These are phyloP conservation scores for Leptomonas seymouri DNA, from an alignment of 208 protist genomes.

Conservation along the genomic window DNA sequence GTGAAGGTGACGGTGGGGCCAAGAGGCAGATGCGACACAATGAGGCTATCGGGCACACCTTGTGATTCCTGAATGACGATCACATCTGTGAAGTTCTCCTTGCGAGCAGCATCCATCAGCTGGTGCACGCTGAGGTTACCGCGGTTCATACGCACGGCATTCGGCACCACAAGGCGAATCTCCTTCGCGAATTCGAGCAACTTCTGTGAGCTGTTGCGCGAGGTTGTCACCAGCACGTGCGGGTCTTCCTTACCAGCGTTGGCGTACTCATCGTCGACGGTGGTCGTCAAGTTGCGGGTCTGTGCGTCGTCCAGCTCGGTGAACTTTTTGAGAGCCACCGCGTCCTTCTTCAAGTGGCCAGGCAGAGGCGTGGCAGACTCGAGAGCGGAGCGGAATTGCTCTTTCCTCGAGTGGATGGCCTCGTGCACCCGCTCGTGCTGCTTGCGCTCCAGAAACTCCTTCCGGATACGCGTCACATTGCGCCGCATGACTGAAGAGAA, in stretches of 20 bases:
- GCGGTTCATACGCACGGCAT: conserved; percentile 98
- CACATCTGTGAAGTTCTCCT: conserved; percentile 97
- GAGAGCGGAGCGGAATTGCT: conserved; percentile 85
- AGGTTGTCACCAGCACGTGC: conserved; percentile 99
- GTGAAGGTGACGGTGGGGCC: conserved; percentile 99
- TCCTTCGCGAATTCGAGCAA: conserved; percentile 99
- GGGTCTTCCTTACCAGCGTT: conserved; percentile 96
- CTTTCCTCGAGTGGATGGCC: conserved; percentile 75
- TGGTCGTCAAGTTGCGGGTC: conserved; percentile 58
- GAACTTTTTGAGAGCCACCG: conserved; percentile 86
- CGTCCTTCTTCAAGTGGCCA: conserved; percentile 84
- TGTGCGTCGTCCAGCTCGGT: conserved; percentile 89
- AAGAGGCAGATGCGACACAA: conserved; percentile 98
- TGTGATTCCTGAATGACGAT: conserved; percentile 98
- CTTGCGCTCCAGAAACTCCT: conserved; percentile 87
- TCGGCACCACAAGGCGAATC: conserved; percentile 98
- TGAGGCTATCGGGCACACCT: conserved; percentile 97
- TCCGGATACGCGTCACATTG: conserved; percentile 78
- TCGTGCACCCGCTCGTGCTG: conserved; percentile 87
- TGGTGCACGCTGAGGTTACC: conserved; percentile 94
- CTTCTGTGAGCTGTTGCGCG: conserved; percentile 94
- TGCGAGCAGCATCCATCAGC: conserved; percentile 95
- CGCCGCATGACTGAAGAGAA: conserved; percentile 62
- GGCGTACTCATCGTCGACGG: conserved; percentile 98
- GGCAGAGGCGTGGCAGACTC: conserved; percentile 80